A percentile compares a stretch with the other conserved stretches of the same genome.
Evolutionary conservation across 306 rosid species (phyloP).

Genomic region (Vigna hirtella): DNA sequence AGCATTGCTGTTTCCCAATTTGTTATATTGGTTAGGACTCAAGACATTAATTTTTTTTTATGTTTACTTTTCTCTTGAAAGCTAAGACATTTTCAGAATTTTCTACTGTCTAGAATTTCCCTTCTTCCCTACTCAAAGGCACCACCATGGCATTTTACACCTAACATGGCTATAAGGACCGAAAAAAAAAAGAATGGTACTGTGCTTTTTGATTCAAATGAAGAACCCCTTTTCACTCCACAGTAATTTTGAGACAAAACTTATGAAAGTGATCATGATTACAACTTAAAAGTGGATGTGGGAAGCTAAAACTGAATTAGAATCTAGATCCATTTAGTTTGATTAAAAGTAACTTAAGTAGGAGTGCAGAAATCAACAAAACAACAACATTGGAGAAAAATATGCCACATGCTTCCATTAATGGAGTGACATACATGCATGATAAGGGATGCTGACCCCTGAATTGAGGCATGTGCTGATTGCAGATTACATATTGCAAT

Average conservation of each 20-base stretch:
- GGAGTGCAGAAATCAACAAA: conserved; percentile 15
- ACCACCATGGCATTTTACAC: conserved; percentile 50
- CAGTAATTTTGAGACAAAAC: conserved; percentile 45
- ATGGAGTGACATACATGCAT: conserved; percentile 37
- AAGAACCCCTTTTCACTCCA: conserved; percentile 29
- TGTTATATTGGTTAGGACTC: conserved; percentile 13
- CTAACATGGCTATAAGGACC: conserved; percentile 49
- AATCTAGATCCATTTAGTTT: conserved; percentile 19
- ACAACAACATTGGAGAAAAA: conserved; percentile 25
- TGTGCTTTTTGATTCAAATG: conserved; percentile 29
- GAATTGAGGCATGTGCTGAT: conserved; percentile 52
- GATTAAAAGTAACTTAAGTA: conserved; percentile 31
- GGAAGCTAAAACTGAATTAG: conserved; percentile 38
- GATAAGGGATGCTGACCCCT: conserved; percentile 37
- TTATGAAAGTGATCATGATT: conserved; percentile 42
- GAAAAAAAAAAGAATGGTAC: conserved; percentile 9
- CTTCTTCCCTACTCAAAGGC: conserved; percentile 78
- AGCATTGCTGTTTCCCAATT: background rate
- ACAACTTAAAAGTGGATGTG: conserved; percentile 25
- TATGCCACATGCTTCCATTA: conserved; percentile 38
- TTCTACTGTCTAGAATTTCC: conserved; percentile 52
- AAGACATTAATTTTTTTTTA: conserved; percentile 29
- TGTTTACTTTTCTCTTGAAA: conserved; percentile 69
- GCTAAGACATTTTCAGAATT: conserved; percentile 61
- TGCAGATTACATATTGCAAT: conserved; percentile 28